Evolutionary conservation across 208 protist genomes (phyloP).

Genomic region (Giardia duodenalis): DNA sequence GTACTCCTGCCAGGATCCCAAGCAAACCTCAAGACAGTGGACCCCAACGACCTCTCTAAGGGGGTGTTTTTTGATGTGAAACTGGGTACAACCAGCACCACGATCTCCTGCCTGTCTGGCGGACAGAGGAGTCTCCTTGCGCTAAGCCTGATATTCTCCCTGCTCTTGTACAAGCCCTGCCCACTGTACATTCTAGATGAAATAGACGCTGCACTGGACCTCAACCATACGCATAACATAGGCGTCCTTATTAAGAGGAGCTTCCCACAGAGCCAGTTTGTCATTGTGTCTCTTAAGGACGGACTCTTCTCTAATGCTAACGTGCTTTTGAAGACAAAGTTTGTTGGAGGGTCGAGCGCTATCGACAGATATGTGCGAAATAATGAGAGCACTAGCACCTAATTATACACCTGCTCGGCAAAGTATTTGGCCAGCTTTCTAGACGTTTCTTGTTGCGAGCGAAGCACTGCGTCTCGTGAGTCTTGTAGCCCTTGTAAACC

Average conservation of each 20-base stretch:
- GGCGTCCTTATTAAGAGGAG: constrained; percentile 81
- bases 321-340: constrained; percentile 89
- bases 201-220: constrained; percentile 96
- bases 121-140: constrained; percentile 96
- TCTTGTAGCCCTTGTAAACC: not conserved
- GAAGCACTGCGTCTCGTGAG: not conserved
- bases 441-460: no score
- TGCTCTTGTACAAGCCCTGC: constrained; percentile 91
- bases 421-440: no score
- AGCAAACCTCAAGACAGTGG: not conserved
- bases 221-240: constrained; percentile 94
- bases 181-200: constrained; percentile 83
- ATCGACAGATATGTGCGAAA: no score
- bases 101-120: constrained; percentile 82
- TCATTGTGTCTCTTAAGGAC: constrained; percentile 95
- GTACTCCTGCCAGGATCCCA: not conserved
- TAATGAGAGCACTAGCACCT: no score
- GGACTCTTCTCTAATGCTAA: constrained; percentile 97
- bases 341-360: constrained; percentile 57
- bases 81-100: constrained; percentile 86
- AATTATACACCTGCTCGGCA: no score
- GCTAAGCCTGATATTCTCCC: constrained; percentile 89
- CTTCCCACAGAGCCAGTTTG: constrained; percentile 90
- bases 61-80: constrained; percentile 58
- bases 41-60: not conserved